Base-by-base conservation (phyloP, 257 asterid genomes). In the Cynanchum wilfordii region DNA sequence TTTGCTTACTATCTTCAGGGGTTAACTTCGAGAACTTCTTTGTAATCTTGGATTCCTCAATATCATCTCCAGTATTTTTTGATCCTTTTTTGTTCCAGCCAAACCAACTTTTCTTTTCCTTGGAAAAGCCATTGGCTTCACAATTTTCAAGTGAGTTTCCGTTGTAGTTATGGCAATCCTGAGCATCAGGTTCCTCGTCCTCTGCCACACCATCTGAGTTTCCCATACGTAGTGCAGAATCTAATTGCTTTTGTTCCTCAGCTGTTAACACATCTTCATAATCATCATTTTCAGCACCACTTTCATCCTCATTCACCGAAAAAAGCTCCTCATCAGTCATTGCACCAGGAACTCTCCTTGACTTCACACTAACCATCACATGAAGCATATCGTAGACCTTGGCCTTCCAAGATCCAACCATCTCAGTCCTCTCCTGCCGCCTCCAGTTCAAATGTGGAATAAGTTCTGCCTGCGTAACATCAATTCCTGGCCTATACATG, bases 271-370 rank as follows among this genome's bases (percentile, higher is more conserved):
- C 90, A 82, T 90, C 96, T 79, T 87, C 96, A 73, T 85, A 89
- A 63, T 90, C 93, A 8, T 84, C 96, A 73, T 82, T 79, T 16
- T 83, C 96, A 62, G 82, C 87, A 29, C 89, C 87, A 76, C 82
- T 90, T 49, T 89, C 98, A 72, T 92, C 98, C 30, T 89, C 97
- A 71, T 89, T 92, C 79, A 77, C 96, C 15, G 96, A 68, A 79
- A 92, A 92, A 69, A 95, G 96, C 85, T 92, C 98, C 79, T 95
- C 97, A 69, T 92, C 99, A 65, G 96, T 92, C 95, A 95, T 92
- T 51, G 99, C 99, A 80, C 99, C 99, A 66, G 99, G 99, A 76
- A 95, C 99, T 66, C 99, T 82, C 87, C 98, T 92, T 5, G 99
- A 95, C 79, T 95, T 95, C 81, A 95, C 96, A 63, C 99, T 95